A percentile compares a stretch with the other conserved stretches of the same genome.
These are phyloP conservation scores for Cytidiella melzeri DNA, from an alignment of 768 basidiomycete genomes.

Conservation along the genomic window DNA sequence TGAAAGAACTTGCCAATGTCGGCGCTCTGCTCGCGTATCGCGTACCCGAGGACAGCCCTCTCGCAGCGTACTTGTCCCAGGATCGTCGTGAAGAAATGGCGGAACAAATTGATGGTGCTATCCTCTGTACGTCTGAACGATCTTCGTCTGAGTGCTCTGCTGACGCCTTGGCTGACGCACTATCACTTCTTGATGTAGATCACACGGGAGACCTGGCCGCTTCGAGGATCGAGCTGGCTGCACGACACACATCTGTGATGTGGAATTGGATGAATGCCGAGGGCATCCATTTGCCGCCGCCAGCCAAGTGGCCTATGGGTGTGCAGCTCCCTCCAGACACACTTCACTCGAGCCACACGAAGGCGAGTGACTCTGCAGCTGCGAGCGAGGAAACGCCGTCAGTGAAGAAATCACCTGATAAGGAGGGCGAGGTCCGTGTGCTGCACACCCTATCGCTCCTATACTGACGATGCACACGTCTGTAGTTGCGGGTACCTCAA, in stretches of 20 bases:
- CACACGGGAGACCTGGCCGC: slow-evolving; percentile 43
- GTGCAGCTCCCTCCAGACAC: slow-evolving; percentile 35
- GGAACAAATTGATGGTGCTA: slow-evolving; percentile 83
- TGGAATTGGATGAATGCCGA: slow-evolving; percentile 53
- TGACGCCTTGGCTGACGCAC: not conserved
- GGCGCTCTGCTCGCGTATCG: slow-evolving; percentile 79
- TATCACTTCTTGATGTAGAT: slow-evolving; percentile 31
- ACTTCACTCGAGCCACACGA: not conserved
- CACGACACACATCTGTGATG: slow-evolving; percentile 59
- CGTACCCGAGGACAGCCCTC: slow-evolving; percentile 69
- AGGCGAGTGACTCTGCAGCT: not conserved
- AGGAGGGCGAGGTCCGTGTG: not conserved
- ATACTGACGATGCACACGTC: not conserved
- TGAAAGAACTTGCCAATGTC: slow-evolving; percentile 68
- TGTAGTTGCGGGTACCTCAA: slow-evolving; percentile 35
- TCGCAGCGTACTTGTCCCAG: slow-evolving; percentile 70
- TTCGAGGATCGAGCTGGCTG: slow-evolving; percentile 56
- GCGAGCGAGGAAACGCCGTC: not conserved
- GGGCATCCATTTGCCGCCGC: slow-evolving; percentile 38
- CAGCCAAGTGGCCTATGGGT: slow-evolving; percentile 34
- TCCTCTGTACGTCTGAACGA: slow-evolving; percentile 61
- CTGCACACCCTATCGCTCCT: not conserved
- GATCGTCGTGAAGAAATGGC: slow-evolving; percentile 77
- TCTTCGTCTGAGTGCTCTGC: not conserved
- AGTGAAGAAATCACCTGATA: slow-evolving; percentile 3